Evolutionary conservation across 2,329 filamentous ascomycete species (phyloP), one percentile per base, ranked within the genome.

Genomic region (Metarhizium guizhouense): DNA sequence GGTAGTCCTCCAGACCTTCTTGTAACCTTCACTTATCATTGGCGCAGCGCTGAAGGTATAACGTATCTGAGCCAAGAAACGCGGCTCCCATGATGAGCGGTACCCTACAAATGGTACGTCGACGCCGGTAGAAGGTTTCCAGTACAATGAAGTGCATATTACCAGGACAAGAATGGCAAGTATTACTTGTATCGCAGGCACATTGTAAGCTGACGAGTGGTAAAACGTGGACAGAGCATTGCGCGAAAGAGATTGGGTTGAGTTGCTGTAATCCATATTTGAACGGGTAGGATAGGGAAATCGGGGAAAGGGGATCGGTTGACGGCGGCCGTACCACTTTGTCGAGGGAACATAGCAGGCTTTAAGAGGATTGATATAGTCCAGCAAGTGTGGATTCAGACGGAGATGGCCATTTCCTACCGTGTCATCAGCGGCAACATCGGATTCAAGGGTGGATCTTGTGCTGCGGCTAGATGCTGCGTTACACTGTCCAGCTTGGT

Each of bases 11-110:
- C 14, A n/a, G 3, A 51, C 57, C 51, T 57, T 57, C 13, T 47
- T n/a, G 43, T 59, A 59, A 40, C 57, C 57, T 36, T 55, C 51
- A 10, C 18, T 25, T 34, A 59, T 59, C 40, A 59, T 57, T 6
- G 20, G 29, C 4, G 55, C n/a, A 3, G 57, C 55, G 3, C 42
- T 38, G 3, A 48, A 45, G n/a, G 48, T 47, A 29, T 52, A 59
- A 4, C 57, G 57, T 14, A 55, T 18, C 16, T 52, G 40, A 30
- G 49, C 43, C n/a, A 59, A 18, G 36, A 59, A 47, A 1, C 36
- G 45, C 3, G 57, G 57, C 25, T 59, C 55, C 51, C 25, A 56
- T 1, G 57, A 42, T 10, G 30, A 59, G 11, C 55, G 47, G 47
- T 38, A 54, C 13, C 57, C 55, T n/a, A 43, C 48, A 43, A 53